phyloP scores from a whole-genome alignment of 495 filamentous ascomycete species.

The Penicillium daleae region DNA sequence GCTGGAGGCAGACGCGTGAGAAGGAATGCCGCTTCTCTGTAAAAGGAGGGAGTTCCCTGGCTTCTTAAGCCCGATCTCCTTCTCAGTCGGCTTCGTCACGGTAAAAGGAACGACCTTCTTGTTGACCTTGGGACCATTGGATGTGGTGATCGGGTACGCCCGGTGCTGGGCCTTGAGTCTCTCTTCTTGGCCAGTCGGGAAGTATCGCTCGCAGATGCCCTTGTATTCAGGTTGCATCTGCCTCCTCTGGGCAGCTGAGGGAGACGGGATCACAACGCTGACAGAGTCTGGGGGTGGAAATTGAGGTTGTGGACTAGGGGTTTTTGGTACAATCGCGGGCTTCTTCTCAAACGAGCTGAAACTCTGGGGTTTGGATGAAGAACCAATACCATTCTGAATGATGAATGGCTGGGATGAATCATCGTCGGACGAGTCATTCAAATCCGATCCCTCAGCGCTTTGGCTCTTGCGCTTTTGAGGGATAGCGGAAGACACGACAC shows the following conservation, averaged over 20 bases:
- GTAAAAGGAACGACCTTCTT: slow-evolving; percentile 17
- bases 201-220: slow-evolving; percentile 28
- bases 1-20: neutral
- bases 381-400: neutral
- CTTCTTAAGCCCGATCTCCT: neutral
- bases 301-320: neutral
- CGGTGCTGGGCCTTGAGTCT: slow-evolving; percentile 22
- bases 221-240: slow-evolving; percentile 6
- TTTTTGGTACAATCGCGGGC: neutral
- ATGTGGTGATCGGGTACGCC: slow-evolving; percentile 25
- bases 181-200: slow-evolving; percentile 31
- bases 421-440: neutral
- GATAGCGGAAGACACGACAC: neutral
- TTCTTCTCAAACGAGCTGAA: neutral
- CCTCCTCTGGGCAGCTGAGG: slow-evolving; percentile 8
- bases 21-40: neutral
- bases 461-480: slow-evolving; percentile 7
- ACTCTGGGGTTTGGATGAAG: too few species aligned
- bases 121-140: neutral
- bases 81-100: slow-evolving; percentile 2
- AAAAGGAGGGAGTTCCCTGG: too few species aligned
- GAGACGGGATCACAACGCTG: slow-evolving; percentile 17
- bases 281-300: neutral
- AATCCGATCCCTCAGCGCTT: neutral
- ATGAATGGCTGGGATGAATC: neutral